phyloP scores from a whole-genome alignment of 768 basidiomycete genomes.

The Leccinum longicurvipes region DNA sequence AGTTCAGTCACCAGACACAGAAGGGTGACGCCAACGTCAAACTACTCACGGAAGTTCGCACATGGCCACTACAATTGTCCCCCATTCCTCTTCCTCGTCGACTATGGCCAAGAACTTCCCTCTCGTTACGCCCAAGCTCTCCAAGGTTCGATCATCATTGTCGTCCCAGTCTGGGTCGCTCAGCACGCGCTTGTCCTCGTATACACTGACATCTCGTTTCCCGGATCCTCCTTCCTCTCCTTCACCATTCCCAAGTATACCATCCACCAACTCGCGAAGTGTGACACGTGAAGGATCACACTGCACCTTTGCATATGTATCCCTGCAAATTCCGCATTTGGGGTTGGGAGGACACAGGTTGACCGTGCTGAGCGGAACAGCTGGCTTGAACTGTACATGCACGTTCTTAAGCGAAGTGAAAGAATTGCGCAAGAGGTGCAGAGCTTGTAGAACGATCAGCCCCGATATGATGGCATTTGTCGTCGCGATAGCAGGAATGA shows the following conservation, averaged over 20 bases:
- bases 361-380: constrained; percentile 73
- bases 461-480: constrained; percentile 98
- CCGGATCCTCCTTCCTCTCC: constrained; percentile 34
- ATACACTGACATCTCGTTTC: constrained; percentile 69
- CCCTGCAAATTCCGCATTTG: constrained; percentile 80
- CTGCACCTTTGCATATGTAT: constrained; percentile 70
- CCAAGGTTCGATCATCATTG: constrained; percentile 76
- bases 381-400: constrained; percentile 73
- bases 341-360: constrained; percentile 67
- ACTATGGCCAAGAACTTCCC: constrained; percentile 88
- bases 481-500: constrained; percentile 98
- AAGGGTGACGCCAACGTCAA: not conserved
- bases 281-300: constrained; percentile 71
- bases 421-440: constrained; percentile 73
- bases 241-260: constrained; percentile 55
- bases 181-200: constrained; percentile 82
- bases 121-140: constrained; percentile 71
- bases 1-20: not conserved
- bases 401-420: constrained; percentile 67
- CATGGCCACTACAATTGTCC: constrained; percentile 69
- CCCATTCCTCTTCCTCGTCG: constrained; percentile 80
- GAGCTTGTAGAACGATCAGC: constrained; percentile 87
- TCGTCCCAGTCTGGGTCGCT: constrained; percentile 95
- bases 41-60: constrained; percentile 65
- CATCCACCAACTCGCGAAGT: constrained; percentile 69